Base-by-base conservation (phyloP, 1,139 yeast genomes). In the Sugiyamaella sp. region DNA sequence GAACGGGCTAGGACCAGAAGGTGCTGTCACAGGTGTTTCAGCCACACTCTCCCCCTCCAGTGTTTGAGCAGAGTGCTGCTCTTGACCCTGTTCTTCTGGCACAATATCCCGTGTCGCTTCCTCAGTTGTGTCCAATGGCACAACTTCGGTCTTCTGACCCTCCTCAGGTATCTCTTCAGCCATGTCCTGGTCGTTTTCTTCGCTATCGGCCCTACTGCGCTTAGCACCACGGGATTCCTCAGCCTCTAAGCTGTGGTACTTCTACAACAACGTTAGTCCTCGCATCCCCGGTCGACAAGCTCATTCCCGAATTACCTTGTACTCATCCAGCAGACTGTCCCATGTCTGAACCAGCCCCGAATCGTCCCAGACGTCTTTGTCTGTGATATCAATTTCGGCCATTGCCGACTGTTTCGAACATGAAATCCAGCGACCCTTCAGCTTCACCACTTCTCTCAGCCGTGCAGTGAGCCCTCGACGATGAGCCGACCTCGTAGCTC, bases 331-430 rank as follows among this genome's bases (percentile, higher is more conserved):
- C 8, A 65, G 60, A 5, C 53, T 52, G 14, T 65, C 63, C 68
- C 69, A 66, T 10, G 58, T 52, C 21, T 48, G 33, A 17, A 64
- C 57, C 17, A 66, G 56, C 21, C 53, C 47, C n/a, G 58, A 43
- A 48, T 66, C 70, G 46, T 66, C 70, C 69, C 69, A 66, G 2
- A 57, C 57, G 38, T 64, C 67, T 33, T 58, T 51, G 37, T 56
- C 59, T 10, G 27, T 40, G 21, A 58, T 49, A 49, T 58, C 58
- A 29, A 60, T 52, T 39, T 39, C 38, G 27, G 38, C n/a, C 44
- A 40, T 46, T 32, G 21, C n/a, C 27, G 6, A 4, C n/a, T 3
- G 24, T 10, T 2, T n/a, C 22, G 17, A 22, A 22, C 19, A 21
- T 40, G 19, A 12, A 20, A 14, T 16, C 21, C n/a, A n/a, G 21